A percentile compares a stretch with the other conserved stretches of the same genome.
Conservation (phyloP, 345 rosid species). For the Aquilaria yunnanensis region DNA sequence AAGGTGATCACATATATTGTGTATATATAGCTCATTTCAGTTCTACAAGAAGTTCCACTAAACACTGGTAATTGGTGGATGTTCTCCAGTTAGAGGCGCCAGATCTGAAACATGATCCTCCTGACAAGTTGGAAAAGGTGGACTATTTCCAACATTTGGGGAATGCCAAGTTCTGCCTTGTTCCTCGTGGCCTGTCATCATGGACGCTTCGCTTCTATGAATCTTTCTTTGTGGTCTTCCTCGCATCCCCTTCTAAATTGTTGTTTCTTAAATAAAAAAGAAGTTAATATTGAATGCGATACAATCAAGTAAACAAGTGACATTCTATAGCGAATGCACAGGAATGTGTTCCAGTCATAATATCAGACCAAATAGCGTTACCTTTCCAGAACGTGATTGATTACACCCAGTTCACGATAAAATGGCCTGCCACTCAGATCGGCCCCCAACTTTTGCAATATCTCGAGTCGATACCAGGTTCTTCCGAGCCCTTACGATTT, state of each 20-base stretch:
- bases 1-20: slow-evolving; percentile 35
- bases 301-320: not conserved
- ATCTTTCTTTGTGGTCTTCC: slow-evolving; percentile 77
- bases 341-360: slow-evolving; percentile 94
- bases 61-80: not conserved
- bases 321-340: slow-evolving; percentile 12
- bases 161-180: slow-evolving; percentile 90
- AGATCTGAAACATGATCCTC: slow-evolving; percentile 80
- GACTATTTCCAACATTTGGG: slow-evolving; percentile 88
- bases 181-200: slow-evolving; percentile 94
- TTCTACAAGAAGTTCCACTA: no score
- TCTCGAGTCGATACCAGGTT: slow-evolving; percentile 73
- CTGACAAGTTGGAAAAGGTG: slow-evolving; percentile 61
- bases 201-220: slow-evolving; percentile 97
- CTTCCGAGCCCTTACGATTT: no score
- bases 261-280: not conserved
- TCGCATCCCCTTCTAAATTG: slow-evolving; percentile 10
- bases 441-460: slow-evolving; percentile 71
- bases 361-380: slow-evolving; percentile 82
- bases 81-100: slow-evolving; percentile 80
- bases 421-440: slow-evolving; percentile 84
- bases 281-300: not conserved
- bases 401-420: slow-evolving; percentile 69
- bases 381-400: slow-evolving; percentile 88
- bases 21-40: no score